Evolutionary conservation across 257 asterid species (phyloP), one percentile per base, ranked within the genome.

Genomic region (Rehmannia glutinosa): DNA sequence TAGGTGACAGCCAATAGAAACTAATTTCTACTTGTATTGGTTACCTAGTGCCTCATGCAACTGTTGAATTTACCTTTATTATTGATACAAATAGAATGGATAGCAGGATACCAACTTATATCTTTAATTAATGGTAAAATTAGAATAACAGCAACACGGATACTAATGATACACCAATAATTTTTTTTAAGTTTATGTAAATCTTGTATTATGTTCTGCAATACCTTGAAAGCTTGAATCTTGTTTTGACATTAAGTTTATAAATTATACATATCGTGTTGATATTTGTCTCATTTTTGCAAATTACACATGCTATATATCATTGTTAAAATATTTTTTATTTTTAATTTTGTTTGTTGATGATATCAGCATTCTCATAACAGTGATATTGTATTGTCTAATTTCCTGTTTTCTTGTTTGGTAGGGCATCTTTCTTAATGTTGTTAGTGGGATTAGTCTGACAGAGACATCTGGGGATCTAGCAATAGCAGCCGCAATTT

Each of bases 401-500:
- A 60, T 52, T 54, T 70, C 25, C 50, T 30, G 17, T 47, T 49
- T 68, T 25, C 66, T 70, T 71, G 38, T 64, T 69, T 78, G 55
- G 49, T 59, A 93, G 97, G 97, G 86, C 3, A 72, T 93, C 68
- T 93, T 79, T 71, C 77, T 93, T 42, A 93, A 93, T 68, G 96
- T 92, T 30, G 81, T 87, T 6, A 86, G 94, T 62, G 97, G 97
- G 21, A 59, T 77, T 70, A 79, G 36, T 60, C 77, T 92, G 62
- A 77, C 85, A 8, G 97, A 90, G 84, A 93, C 96, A 19, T 96
- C 97, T 62, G 97, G 96, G 21, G 99, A 93, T 81, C 90, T 90
- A 57, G 95, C 99, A 42, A 77, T 88, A 68, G 99, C 96, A 60
- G 97, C 99, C 19, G 96, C 98, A 73, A 86, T 93, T 69, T 93